Evolutionary conservation across 768 basidiomycete species (phyloP).

Genomic region (Boletus subparvulus): DNA sequence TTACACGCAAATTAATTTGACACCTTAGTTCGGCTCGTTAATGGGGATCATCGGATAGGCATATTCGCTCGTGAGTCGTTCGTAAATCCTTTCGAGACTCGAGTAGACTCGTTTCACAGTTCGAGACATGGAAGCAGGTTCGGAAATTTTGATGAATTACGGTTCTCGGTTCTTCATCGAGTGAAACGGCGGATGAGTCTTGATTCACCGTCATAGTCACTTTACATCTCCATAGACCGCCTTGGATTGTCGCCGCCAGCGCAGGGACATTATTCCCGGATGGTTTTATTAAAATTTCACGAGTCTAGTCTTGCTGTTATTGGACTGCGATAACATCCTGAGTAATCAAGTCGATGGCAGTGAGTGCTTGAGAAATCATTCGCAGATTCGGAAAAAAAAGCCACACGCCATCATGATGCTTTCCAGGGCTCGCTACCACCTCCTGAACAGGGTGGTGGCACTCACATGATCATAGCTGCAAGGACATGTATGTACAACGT

Average conservation of each 20-base stretch:
- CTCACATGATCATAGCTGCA: background rate
- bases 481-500: no score
- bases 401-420: background rate
- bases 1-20: background rate
- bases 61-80: conserved; percentile 37
- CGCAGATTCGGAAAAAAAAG: no score
- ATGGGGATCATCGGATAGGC: conserved; percentile 67
- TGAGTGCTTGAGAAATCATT: background rate
- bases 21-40: conserved; percentile 52
- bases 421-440: background rate
- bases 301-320: background rate
- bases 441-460: background rate
- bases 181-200: background rate
- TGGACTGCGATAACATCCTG: background rate
- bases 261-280: background rate
- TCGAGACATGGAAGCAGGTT: conserved; percentile 39
- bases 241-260: background rate
- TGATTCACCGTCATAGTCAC: background rate
- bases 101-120: conserved; percentile 27
- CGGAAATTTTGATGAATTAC: conserved; percentile 60
- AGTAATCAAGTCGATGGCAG: background rate
- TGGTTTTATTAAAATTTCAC: conserved; percentile 7
- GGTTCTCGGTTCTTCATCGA: conserved; percentile 47
- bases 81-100: no score
- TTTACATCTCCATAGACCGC: background rate